These are phyloP conservation scores for Phytophthora vignae DNA, from an alignment of 352 stramenopile genomes.

Conservation along the genomic window DNA sequence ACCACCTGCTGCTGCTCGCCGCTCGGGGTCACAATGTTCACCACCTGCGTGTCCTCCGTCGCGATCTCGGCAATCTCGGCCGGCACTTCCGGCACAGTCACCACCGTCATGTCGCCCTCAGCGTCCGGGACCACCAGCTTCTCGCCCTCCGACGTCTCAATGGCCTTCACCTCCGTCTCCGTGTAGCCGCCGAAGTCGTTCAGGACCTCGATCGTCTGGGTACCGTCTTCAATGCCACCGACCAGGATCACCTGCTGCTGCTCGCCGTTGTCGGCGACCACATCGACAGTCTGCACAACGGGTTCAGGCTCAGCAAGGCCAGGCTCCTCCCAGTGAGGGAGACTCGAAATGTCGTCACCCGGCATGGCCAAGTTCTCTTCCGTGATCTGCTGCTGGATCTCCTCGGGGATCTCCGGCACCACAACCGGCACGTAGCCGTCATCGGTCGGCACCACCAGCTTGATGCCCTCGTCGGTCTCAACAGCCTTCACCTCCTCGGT, in stretches of 20 bases:
- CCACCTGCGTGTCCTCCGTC: conserved; percentile 12
- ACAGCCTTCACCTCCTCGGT: too few relatives aligned
- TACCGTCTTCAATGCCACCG: conserved; percentile 9
- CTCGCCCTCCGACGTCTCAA: conserved; percentile 12
- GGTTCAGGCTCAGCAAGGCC: too few relatives aligned
- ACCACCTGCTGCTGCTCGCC: conserved; percentile 14
- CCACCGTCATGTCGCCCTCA: conserved; percentile 1
- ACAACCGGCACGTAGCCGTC: too few relatives aligned
- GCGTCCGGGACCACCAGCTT: conserved; percentile 14
- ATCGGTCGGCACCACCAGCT: too few relatives aligned
- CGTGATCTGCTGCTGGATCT: too few relatives aligned
- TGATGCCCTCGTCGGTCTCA: too few relatives aligned
- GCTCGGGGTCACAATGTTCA: conserved; percentile 13
- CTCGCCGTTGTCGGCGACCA: conserved; percentile 6
- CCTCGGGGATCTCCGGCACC: too few relatives aligned
- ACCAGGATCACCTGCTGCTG: conserved; percentile 12
- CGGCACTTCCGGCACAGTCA: conserved; percentile 16
- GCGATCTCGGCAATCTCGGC: conserved; percentile 24
- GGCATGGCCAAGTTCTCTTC: too few relatives aligned
- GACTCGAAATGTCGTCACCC: too few relatives aligned
- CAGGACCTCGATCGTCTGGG: conserved; percentile 13
- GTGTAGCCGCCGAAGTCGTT: conserved; percentile 7
- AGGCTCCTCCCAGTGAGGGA: too few relatives aligned
- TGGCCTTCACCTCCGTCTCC: not conserved
- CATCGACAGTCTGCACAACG: conserved; percentile 8